Evolutionary conservation across 352 stramenopile genomes (phyloP).

Genomic region (Globisporangium cederbergense): DNA sequence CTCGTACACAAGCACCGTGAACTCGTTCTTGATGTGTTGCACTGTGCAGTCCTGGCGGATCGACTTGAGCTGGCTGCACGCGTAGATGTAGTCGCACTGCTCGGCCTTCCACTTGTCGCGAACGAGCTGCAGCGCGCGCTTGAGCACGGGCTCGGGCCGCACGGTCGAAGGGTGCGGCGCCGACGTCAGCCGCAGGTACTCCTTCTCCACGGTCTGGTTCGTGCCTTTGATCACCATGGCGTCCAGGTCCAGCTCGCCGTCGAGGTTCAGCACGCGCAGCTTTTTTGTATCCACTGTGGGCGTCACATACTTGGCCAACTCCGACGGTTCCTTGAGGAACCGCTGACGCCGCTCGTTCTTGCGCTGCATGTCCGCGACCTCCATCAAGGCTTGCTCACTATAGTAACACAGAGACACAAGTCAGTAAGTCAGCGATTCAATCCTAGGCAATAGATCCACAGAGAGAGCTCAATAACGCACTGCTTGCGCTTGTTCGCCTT

Average conservation of each 20-base stretch:
- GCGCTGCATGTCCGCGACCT: slow-evolving; percentile 46
- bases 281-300: slow-evolving; percentile 68
- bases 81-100: slow-evolving; percentile 91
- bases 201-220: slow-evolving; percentile 95
- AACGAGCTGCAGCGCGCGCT: slow-evolving; percentile 84
- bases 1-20: slow-evolving; percentile 98
- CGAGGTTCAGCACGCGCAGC: slow-evolving; percentile 67
- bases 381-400: slow-evolving; percentile 21
- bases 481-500: slow-evolving; percentile 58
- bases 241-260: slow-evolving; percentile 81
- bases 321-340: slow-evolving; percentile 71
- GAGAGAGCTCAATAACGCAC: slow-evolving; percentile 19
- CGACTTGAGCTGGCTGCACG: slow-evolving; percentile 98
- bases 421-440: not conserved
- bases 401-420: not conserved
- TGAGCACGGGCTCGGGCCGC: slow-evolving; percentile 90
- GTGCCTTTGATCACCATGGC: slow-evolving; percentile 94
- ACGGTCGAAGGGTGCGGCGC: slow-evolving; percentile 94
- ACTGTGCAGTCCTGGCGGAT: slow-evolving; percentile 99
- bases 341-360: slow-evolving; percentile 75
- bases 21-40: slow-evolving; percentile 95
- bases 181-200: slow-evolving; percentile 97
- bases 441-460: slow-evolving; percentile 7
- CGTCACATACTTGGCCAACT: slow-evolving; percentile 58
- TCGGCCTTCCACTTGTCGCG: slow-evolving; percentile 85